These are phyloP conservation scores for Cryptosporidium baileyi DNA, from an alignment of 169 alveolate genomes.

Conservation along the genomic window DNA sequence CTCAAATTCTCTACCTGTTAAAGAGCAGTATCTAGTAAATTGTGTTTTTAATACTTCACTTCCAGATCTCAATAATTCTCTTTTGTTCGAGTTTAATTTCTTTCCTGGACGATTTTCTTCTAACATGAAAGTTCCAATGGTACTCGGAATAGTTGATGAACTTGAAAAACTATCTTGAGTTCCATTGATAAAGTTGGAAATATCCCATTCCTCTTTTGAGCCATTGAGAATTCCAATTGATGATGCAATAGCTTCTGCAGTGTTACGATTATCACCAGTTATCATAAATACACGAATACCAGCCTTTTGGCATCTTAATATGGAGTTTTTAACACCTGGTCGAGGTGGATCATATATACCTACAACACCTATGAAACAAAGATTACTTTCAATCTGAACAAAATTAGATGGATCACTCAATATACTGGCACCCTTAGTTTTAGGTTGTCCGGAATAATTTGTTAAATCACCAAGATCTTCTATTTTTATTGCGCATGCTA, in stretches of 20 bases:
- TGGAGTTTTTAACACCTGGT: conserved; percentile 92
- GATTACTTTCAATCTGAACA: conserved; percentile 87
- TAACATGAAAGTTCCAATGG: conserved; percentile 17
- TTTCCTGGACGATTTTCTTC: neutral
- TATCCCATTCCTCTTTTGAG: conserved; percentile 45
- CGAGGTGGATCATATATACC: conserved; percentile 99
- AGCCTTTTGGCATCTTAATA: conserved; percentile 92
- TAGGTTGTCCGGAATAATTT: conserved; percentile 71
- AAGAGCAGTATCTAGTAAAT: conserved; percentile 76
- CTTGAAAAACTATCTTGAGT: neutral
- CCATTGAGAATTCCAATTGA: conserved; percentile 89
- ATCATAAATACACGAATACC: conserved; percentile 99
- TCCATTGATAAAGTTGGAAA: conserved; percentile 18
- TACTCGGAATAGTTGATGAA: conserved; percentile 24
- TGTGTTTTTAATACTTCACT: conserved; percentile 38
- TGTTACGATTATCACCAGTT: conserved; percentile 97
- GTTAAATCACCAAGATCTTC: conserved; percentile 72
- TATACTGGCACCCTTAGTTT: conserved; percentile 69
- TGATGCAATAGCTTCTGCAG: conserved; percentile 98
- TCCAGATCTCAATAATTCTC: conserved; percentile 11
- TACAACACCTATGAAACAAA: conserved; percentile 92
- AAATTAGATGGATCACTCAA: conserved; percentile 73
- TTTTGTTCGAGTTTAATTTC: neutral
- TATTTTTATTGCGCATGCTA: conserved; percentile 82
- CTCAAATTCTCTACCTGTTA: conserved; percentile 95